Conservation (phyloP, 306 rosid species). For the Trifolium pratense region DNA sequence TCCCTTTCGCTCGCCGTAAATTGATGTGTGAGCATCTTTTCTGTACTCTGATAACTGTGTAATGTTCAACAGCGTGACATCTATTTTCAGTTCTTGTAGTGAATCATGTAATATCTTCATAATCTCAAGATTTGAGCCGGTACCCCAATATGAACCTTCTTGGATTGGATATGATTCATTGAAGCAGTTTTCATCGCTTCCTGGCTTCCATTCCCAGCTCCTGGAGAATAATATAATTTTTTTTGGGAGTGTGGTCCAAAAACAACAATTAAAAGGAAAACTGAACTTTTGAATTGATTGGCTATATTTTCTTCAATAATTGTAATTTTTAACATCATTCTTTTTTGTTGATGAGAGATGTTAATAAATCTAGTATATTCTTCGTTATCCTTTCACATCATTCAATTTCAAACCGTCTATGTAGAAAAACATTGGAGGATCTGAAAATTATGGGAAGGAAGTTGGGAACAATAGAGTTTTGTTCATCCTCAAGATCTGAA, state of each 20-base stretch:
- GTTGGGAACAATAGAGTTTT: too few species aligned
- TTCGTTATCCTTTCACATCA: too few species aligned
- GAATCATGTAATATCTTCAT: slow-evolving; percentile 60
- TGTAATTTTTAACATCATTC: background rate
- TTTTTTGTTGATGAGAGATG: background rate
- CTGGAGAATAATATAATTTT: slow-evolving; percentile 39
- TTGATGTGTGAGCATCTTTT: slow-evolving; percentile 83
- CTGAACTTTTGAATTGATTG: slow-evolving; percentile 1
- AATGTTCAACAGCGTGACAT: slow-evolving; percentile 72
- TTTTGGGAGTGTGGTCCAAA: background rate
- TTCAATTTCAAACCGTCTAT: too few species aligned
- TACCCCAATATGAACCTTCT: slow-evolving; percentile 82
- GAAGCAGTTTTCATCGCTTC: slow-evolving; percentile 77
- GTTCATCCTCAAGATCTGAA: too few species aligned
- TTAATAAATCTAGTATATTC: too few species aligned
- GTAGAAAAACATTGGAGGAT: too few species aligned
- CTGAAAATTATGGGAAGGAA: too few species aligned
- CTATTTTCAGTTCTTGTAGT: slow-evolving; percentile 51
- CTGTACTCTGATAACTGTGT: slow-evolving; percentile 85
- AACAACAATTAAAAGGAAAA: background rate
- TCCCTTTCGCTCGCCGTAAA: slow-evolving; percentile 80
- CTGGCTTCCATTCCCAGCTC: slow-evolving; percentile 95
- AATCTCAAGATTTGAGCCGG: slow-evolving; percentile 82
- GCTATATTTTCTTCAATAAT: background rate
- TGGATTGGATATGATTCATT: slow-evolving; percentile 72